Conservation (phyloP, 148 eudicot genomes). For the Silene latifolia region DNA sequence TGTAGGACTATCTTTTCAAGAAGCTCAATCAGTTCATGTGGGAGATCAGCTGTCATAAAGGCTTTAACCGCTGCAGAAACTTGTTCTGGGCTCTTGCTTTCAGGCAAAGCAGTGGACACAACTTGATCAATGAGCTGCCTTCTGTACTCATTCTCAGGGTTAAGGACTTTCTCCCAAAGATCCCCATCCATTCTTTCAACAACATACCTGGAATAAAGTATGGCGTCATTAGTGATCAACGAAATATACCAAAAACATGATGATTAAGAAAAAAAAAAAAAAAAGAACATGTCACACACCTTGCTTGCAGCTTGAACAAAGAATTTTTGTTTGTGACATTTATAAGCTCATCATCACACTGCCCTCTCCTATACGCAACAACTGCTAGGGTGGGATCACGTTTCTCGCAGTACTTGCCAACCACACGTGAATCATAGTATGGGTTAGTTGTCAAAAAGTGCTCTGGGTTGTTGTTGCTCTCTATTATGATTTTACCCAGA, state of each 20-base stretch:
- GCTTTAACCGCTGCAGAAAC: conserved; percentile 99
- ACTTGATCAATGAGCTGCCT: conserved; percentile 98
- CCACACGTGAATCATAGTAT: conserved; percentile 95
- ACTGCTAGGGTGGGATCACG: conserved; percentile 99
- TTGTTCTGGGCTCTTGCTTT: conserved; percentile 99
- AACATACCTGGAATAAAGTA: conserved; percentile 54
- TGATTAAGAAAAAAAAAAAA: background rate
- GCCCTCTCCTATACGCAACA: conserved; percentile 97
- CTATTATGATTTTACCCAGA: conserved; percentile 92
- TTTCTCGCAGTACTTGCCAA: conserved; percentile 97
- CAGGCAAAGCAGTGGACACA: conserved; percentile 98
- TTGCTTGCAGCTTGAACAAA: conserved; percentile 84
- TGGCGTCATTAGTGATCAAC: conserved; percentile 8
- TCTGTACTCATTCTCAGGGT: conserved; percentile 91
- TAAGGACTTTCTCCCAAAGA: conserved; percentile 90
- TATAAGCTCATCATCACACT: conserved; percentile 96
- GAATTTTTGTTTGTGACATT: conserved; percentile 98
- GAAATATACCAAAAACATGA: background rate
- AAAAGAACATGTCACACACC: conserved; percentile 38
- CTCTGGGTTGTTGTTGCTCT: conserved; percentile 94
- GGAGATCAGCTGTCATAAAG: conserved; percentile 98
- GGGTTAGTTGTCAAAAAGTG: conserved; percentile 97
- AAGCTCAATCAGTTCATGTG: conserved; percentile 96
- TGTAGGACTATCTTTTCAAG: conserved; percentile 98
- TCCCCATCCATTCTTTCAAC: conserved; percentile 97